phyloP scores from a whole-genome alignment of 345 rosid species.

The Ailanthus altissimus region DNA sequence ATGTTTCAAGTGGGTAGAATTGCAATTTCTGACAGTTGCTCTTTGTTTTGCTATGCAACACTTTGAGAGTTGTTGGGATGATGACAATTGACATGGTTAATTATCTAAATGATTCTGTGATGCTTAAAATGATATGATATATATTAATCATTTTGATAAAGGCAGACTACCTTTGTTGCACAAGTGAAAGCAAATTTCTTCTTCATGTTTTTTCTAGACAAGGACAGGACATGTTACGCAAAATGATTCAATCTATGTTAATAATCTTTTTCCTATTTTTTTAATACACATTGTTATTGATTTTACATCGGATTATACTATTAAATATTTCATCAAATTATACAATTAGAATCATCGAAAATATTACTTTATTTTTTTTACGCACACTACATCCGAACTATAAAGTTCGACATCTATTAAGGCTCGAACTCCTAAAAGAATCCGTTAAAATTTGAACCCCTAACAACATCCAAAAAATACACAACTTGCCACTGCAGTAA shows the following conservation, averaged over 20 bases:
- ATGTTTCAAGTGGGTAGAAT: constrained; percentile 2
- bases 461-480: no score
- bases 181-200: neutral
- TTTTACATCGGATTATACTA: no score
- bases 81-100: neutral
- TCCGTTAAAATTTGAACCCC: no score
- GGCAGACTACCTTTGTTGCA: constrained; percentile 1
- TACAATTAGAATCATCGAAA: no score
- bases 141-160: constrained; percentile 1
- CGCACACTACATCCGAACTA: no score
- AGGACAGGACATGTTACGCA: neutral
- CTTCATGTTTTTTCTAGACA: neutral
- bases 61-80: neutral
- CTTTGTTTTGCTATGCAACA: constrained; percentile 1
- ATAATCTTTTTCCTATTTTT: no score
- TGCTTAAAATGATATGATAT: neutral
- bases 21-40: neutral
- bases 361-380: no score
- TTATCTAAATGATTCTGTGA: neutral
- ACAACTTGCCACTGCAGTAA: no score
- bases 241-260: neutral
- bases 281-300: no score
- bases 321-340: no score
- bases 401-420: no score
- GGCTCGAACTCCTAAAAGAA: no score